Conservation (phyloP, 225 moss, liverwort and hornwort species). For the Sphagnum tenellum region DNA sequence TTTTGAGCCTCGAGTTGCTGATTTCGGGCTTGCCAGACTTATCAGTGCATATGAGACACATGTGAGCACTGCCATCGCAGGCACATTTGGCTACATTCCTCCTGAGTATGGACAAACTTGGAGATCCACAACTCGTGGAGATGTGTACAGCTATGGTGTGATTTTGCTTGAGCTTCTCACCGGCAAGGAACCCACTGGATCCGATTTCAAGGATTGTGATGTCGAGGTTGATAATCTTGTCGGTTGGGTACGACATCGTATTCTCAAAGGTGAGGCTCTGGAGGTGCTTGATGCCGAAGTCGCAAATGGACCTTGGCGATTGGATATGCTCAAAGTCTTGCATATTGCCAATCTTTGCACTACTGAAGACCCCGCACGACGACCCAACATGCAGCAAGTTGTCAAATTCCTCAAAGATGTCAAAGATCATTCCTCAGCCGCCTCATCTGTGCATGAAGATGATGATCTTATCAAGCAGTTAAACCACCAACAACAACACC, state of each 20-base stretch:
- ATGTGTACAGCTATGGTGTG: slow-evolving; percentile 67
- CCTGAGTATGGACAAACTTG: slow-evolving; percentile 53
- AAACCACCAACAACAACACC: too few species aligned
- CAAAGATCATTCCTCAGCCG: slow-evolving; percentile 15
- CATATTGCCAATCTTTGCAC: slow-evolving; percentile 43
- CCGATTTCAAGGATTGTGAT: slow-evolving; percentile 22
- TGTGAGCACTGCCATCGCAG: slow-evolving; percentile 45
- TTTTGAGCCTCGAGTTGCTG: slow-evolving; percentile 80
- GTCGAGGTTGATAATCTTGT: slow-evolving; percentile 41
- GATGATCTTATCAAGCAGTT: too few species aligned
- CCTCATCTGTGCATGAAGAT: too few species aligned
- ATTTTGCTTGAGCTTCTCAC: slow-evolving; percentile 45
- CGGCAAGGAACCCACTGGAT: slow-evolving; percentile 46
- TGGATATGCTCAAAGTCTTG: slow-evolving; percentile 33
- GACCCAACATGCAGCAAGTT: slow-evolving; percentile 48
- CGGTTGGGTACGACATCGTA: slow-evolving; percentile 38
- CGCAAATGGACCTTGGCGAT: slow-evolving; percentile 32
- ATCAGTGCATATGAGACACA: slow-evolving; percentile 53
- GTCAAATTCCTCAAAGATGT: slow-evolving; percentile 44
- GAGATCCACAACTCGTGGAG: slow-evolving; percentile 42
- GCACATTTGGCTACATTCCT: slow-evolving; percentile 48
- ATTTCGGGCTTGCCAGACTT: slow-evolving; percentile 55
- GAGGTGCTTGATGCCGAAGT: slow-evolving; percentile 35
- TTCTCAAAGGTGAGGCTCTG: slow-evolving; percentile 13
- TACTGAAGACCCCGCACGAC: slow-evolving; percentile 30